Evolutionary conservation across 495 filamentous ascomycete genomes (phyloP), one percentile per base, ranked within the genome.

Genomic region (Rhypophila decipiens): DNA sequence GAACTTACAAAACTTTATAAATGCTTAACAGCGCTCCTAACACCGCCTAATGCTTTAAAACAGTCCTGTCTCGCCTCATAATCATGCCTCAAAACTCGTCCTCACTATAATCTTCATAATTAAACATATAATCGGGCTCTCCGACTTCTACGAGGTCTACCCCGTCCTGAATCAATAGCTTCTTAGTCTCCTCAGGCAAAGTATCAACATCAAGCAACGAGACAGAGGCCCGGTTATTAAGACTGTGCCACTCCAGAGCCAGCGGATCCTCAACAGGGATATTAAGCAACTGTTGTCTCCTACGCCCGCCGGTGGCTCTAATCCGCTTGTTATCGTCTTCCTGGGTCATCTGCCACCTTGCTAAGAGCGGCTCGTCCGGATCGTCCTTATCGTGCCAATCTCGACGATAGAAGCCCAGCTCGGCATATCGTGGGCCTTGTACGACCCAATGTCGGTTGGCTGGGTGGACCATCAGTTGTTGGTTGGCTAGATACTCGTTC

Each of bases 391-490:
- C 29, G 37, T 79, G 75, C 0, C 62, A 60, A 36, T 75, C 66
- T n/a, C 24, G 24, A 3, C 63, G 41, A 42, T 60, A 72, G 2
- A 72, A 54, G 7, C 56, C 54, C 1, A 66, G 68, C 10, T 63
- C 57, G 0, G 51, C 34, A 39, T 78, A 79, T 10, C 62, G 60
- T 0, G 63, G 64, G 0, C 75, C 75, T 36, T 79, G 68, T 2
- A 76, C 57, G 4, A 56, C 68, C 17, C 74, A 75, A 17, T 74
- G 55, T 1, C 57, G 65, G 1, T 52, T 65, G 37, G 74, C 45
- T 0, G 54, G 56, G 22, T 67, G 60, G 0, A 56, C 42, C 2
- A 44, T 36, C 0, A 78, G 56, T 38, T 67, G 65, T 0, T 42
- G 42, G 17, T 47, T 55, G 1, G 41, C 20, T 0, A 78, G 42